These are phyloP conservation scores for Neckera pumila DNA, from an alignment of 225 moss, liverwort and hornwort genomes.

Conservation along the genomic window DNA sequence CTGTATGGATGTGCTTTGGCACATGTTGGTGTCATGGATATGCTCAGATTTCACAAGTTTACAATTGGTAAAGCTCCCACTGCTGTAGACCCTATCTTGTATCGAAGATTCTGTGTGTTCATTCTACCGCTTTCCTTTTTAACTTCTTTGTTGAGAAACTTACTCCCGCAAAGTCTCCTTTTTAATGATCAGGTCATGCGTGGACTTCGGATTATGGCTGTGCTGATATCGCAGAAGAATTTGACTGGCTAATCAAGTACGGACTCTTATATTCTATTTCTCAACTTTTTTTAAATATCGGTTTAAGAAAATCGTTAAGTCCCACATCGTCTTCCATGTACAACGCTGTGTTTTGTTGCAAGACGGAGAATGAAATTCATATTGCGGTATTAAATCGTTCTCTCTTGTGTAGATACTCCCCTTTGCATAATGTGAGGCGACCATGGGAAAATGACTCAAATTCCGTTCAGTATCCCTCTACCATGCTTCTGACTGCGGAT, in stretches of 20 bases:
- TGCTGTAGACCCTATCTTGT: neutral
- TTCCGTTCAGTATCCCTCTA: conserved; percentile 44
- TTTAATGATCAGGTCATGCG: conserved; percentile 52
- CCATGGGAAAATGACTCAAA: conserved; percentile 56
- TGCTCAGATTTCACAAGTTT: conserved; percentile 90
- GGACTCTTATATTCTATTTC: neutral
- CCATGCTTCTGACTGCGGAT: conserved; percentile 77
- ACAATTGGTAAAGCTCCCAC: conserved; percentile 48
- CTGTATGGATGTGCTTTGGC: conserved; percentile 78
- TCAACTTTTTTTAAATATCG: neutral
- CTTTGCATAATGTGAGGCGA: conserved; percentile 69
- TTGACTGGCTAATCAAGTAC: conserved; percentile 62
- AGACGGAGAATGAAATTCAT: neutral
- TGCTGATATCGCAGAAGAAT: conserved; percentile 67
- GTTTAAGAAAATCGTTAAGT: neutral
- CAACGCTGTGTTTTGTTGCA: neutral
- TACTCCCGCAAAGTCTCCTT: neutral
- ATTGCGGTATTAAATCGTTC: neutral
- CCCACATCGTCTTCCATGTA: neutral
- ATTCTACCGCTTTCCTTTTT: neutral
- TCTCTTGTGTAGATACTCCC: conserved; percentile 56
- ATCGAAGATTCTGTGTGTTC: neutral
- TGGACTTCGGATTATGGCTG: conserved; percentile 93
- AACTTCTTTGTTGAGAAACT: neutral
- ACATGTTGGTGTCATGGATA: conserved; percentile 91